These are phyloP conservation scores for Xylariales sp. DNA, from an alignment of 2,329 filamentous ascomycete genomes.

Conservation along the genomic window DNA sequence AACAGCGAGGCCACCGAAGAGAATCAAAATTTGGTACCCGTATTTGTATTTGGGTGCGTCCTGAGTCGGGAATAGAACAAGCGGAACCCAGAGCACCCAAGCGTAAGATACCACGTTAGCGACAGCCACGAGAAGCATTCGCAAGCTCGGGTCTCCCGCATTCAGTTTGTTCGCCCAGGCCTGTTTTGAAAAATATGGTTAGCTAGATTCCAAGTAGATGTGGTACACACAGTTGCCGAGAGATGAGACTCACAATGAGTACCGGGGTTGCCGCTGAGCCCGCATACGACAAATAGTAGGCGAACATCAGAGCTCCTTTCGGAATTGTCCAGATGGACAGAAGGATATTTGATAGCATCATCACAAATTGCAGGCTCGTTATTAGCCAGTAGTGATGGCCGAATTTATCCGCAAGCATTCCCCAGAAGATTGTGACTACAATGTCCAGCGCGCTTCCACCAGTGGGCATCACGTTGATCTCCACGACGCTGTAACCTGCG, in stretches of 20 bases:
- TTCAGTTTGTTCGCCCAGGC: constrained; percentile 1
- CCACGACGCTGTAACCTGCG: constrained; percentile 1
- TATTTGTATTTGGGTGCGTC: constrained; percentile 2
- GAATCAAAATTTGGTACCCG: not conserved
- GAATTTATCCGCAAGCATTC: not conserved
- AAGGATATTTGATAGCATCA: constrained; percentile 4
- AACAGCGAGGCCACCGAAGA: constrained; percentile 1
- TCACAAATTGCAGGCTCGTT: not conserved
- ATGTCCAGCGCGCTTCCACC: constrained; percentile 1
- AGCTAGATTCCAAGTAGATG: not conserved
- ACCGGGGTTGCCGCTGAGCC: constrained; percentile 1
- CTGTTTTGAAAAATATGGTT: not conserved
- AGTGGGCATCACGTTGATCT: constrained; percentile 2
- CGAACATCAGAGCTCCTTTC: constrained; percentile 4
- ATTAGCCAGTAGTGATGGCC: not conserved
- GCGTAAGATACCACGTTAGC: not conserved
- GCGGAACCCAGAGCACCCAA: not conserved
- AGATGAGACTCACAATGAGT: not conserved
- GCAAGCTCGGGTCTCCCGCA: not conserved
- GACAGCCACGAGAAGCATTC: not conserved
- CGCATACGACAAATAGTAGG: constrained; percentile 1
- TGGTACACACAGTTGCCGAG: not conserved
- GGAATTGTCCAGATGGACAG: constrained; percentile 2
- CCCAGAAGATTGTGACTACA: not conserved
- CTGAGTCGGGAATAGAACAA: not conserved